Conservation (phyloP, 2,329 filamentous ascomycete species). For the Penicillium sp. region DNA sequence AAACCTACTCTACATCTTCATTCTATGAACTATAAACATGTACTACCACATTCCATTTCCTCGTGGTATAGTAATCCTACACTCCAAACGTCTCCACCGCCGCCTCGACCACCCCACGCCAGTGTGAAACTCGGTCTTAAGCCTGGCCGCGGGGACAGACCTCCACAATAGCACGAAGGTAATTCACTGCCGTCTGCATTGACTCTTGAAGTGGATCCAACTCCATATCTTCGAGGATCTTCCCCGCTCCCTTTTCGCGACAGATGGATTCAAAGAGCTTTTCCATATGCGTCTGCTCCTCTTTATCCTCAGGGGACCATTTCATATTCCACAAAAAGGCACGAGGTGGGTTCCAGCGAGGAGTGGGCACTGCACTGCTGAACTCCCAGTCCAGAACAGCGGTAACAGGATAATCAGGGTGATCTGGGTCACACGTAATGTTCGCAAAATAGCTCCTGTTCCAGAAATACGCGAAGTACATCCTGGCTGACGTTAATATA, state of each 20-base stretch:
- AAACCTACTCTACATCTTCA: background rate
- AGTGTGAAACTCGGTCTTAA: conserved; percentile 21
- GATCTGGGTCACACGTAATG: too few relatives aligned
- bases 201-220: conserved; percentile 20
- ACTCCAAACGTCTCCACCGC: background rate
- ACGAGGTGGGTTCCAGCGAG: background rate
- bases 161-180: conserved; percentile 33
- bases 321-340: background rate
- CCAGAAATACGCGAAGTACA: too few relatives aligned
- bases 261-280: conserved; percentile 28
- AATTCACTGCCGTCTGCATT: conserved; percentile 32
- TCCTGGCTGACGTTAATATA: too few relatives aligned
- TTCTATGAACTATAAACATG: too few relatives aligned
- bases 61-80: background rate
- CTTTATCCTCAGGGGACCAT: conserved; percentile 16
- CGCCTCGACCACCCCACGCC: conserved; percentile 11
- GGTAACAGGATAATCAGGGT: too few relatives aligned
- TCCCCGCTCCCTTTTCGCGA: conserved; percentile 14
- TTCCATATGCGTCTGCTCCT: conserved; percentile 26
- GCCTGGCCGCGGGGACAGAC: conserved; percentile 28
- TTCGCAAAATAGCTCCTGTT: too few relatives aligned
- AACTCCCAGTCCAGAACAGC: too few relatives aligned
- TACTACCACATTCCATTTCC: background rate
- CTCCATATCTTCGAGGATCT: conserved; percentile 14
- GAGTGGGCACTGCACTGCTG: too few relatives aligned